Percentiles rank a stretch among this genome's conserved stretches.
These are phyloP conservation scores for Penicillium capsulatum DNA, from an alignment of 2,329 filamentous ascomycete genomes.

Conservation along the genomic window DNA sequence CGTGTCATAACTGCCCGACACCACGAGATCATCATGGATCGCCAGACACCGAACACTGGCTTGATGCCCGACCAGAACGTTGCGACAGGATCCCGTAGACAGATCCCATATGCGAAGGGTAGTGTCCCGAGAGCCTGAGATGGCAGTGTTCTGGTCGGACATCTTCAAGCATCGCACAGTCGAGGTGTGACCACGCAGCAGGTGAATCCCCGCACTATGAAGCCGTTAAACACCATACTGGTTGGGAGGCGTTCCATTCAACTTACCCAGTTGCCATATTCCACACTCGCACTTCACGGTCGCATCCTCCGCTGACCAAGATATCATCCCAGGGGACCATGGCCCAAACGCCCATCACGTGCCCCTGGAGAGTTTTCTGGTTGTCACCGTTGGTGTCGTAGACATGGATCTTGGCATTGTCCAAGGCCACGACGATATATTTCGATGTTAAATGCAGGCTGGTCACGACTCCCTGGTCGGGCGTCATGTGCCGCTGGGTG, in stretches of 20 bases:
- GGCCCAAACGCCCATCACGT: slow-evolving; percentile 99
- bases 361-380: slow-evolving; percentile 83
- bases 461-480: slow-evolving; percentile 94
- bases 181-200: slow-evolving; percentile 88
- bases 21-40: slow-evolving; percentile 92
- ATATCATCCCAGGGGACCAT: slow-evolving; percentile 98
- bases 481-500: slow-evolving; percentile 81
- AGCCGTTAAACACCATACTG: neutral
- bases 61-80: slow-evolving; percentile 89
- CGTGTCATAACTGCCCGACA: slow-evolving; percentile 98
- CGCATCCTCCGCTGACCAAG: slow-evolving; percentile 91
- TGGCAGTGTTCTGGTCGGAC: slow-evolving; percentile 88
- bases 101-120: slow-evolving; percentile 96
- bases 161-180: slow-evolving; percentile 97
- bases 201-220: slow-evolving; percentile 66
- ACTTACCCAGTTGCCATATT: slow-evolving; percentile 83
- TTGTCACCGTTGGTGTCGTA: slow-evolving; percentile 89
- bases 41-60: slow-evolving; percentile 92
- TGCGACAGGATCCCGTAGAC: slow-evolving; percentile 77
- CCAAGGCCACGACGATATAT: slow-evolving; percentile 94
- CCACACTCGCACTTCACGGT: slow-evolving; percentile 95
- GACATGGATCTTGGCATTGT: slow-evolving; percentile 98
- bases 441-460: slow-evolving; percentile 90
- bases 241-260: no score
- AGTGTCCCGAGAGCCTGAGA: slow-evolving; percentile 93